Base-by-base conservation (phyloP, 2,329 filamentous ascomycete genomes). In the Chrysoporthe austroafricana region DNA sequence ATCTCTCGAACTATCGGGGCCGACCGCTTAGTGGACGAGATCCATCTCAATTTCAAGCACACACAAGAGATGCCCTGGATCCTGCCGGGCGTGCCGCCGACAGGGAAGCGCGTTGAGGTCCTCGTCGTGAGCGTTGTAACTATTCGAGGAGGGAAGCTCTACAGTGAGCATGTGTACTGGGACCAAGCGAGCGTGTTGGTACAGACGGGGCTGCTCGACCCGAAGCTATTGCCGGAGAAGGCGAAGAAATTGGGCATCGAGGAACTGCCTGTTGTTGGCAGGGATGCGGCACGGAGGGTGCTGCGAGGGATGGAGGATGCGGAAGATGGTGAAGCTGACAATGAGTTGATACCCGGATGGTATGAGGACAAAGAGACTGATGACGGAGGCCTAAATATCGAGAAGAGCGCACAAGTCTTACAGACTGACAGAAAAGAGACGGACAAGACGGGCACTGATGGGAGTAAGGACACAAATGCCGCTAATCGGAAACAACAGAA, bases 141-240 rank as follows among this genome's bases (percentile, higher is more conserved):
- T 21, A 78, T 90, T 57, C 81, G 85, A 1, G 88, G 86, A 0
- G 86, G 88, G 58, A 82, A 86, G 8, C 73, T 90, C 0, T 87
- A 85, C 61, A 86, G 88, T 56, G 88, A 90, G 73, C 87, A 90
- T 68, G 88, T 90, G 14, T 82, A 85, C 44, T 90, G 88, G 88
- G 88, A 90, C 63, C 87, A 90, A 72, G 86, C 82, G 0, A 89
- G 86, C 0, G 86, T 86, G 2, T 74, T 90, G 42, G 75, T 83
- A 1, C 90, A 91, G 73, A 74, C 86, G 6, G 89, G 88, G 0
- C 73, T 90, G 46, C 72, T 91, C 44, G 79, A 83, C 50, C 79
- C 79, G 0, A 76, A 76, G 0, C 16, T 79, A 0, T 62, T 83
- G 0, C 79, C 81, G 0, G 73, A 78, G 13, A 72, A 73, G 36